phyloP scores from a whole-genome alignment of 2,329 filamentous ascomycete genomes.

The Botrytis squamosa region DNA sequence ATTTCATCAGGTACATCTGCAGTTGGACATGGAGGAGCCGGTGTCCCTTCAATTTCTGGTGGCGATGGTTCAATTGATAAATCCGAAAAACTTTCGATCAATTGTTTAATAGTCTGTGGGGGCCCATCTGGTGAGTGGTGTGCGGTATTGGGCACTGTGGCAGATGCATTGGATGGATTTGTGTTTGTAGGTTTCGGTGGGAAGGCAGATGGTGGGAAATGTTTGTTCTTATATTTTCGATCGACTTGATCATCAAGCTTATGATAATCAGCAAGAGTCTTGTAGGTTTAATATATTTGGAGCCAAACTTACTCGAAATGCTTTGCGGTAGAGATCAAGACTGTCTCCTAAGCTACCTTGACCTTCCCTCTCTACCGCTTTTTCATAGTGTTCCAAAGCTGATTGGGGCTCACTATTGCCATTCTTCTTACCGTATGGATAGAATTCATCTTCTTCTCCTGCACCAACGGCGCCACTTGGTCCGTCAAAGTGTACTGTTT shows the following conservation, averaged over 20 bases:
- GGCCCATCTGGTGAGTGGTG: constrained; percentile 57
- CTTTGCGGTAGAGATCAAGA: constrained; percentile 81
- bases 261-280: constrained; percentile 23
- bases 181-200: constrained; percentile 44
- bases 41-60: constrained; percentile 68
- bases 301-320: constrained; percentile 66
- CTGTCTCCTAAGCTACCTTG: constrained; percentile 88
- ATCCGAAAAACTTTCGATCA: constrained; percentile 73
- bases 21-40: constrained; percentile 77
- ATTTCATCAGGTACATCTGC: constrained; percentile 79
- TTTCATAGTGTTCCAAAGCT: constrained; percentile 89
- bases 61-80: constrained; percentile 67
- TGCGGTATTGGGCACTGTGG: constrained; percentile 52
- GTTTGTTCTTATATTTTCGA: constrained; percentile 82
- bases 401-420: constrained; percentile 58
- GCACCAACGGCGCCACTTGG: constrained; percentile 11
- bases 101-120: constrained; percentile 59
- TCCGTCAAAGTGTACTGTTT: constrained; percentile 24
- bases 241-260: constrained; percentile 85
- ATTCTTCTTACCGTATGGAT: constrained; percentile 21
- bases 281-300: background rate
- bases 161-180: constrained; percentile 49
- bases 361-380: constrained; percentile 82
- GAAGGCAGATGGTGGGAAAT: constrained; percentile 68
- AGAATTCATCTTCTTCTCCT: constrained; percentile 18